phyloP scores from a whole-genome alignment of 1,284 basidiomycete genomes.

The Marasmius fiardii region DNA sequence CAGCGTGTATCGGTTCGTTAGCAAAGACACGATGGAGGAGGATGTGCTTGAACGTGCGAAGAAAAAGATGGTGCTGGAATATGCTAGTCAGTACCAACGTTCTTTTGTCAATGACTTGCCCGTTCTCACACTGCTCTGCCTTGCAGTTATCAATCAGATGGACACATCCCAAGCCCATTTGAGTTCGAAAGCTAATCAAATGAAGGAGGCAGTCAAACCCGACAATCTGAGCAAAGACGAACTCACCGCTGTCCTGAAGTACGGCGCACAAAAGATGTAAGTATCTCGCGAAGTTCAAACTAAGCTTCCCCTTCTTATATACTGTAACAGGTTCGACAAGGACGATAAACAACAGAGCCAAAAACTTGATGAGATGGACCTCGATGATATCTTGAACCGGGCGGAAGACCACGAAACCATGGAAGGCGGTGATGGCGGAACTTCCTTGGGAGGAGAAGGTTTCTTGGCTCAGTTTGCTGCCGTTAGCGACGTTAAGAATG shows the following conservation, averaged over 20 bases:
- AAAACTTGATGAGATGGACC: constrained; percentile 98
- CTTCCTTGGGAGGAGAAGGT: constrained; percentile 93
- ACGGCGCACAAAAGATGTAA: constrained; percentile 96
- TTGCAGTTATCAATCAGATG: constrained; percentile 97
- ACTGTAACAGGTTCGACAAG: constrained; percentile 80
- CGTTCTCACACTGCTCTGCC: constrained; percentile 10
- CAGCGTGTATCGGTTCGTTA: constrained; percentile 96
- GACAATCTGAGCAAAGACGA: constrained; percentile 97
- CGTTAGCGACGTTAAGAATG: constrained; percentile 97
- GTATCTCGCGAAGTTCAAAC: constrained; percentile 20
- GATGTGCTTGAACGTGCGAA: constrained; percentile 97
- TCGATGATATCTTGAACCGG: constrained; percentile 96
- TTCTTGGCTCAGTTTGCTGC: constrained; percentile 96
- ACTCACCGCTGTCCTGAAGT: constrained; percentile 97
- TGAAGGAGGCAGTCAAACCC: constrained; percentile 74
- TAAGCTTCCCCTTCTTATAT: too few relatives aligned
- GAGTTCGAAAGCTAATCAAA: constrained; percentile 66
- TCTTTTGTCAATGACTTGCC: background rate
- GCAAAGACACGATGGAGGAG: constrained; percentile 99
- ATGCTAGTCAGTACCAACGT: constrained; percentile 79
- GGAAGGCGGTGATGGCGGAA: constrained; percentile 71
- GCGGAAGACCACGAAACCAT: constrained; percentile 98
- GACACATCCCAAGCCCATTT: constrained; percentile 98
- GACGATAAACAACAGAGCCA: constrained; percentile 91
- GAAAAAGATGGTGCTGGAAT: constrained; percentile 99